Conservation (phyloP, 257 asterid species). For the Solanum paucissectum region DNA sequence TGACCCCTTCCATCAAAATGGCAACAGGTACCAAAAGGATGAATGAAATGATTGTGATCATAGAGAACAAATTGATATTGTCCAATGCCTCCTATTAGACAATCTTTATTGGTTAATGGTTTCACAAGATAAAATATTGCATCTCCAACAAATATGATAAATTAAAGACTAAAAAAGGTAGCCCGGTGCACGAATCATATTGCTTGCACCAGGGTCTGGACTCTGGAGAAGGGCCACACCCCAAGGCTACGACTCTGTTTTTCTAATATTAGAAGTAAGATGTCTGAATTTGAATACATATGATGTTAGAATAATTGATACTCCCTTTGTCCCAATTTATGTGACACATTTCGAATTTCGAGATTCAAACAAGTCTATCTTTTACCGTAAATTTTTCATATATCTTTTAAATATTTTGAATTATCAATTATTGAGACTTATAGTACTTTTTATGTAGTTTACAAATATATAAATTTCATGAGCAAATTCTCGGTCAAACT, state of each 20-base stretch:
- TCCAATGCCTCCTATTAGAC: constrained; percentile 61
- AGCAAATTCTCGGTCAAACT: too few species aligned
- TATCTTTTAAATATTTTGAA: too few species aligned
- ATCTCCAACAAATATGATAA: not conserved
- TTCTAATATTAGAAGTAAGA: not conserved
- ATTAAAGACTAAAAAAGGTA: not conserved
- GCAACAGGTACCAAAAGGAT: constrained; percentile 53
- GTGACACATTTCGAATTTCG: too few species aligned
- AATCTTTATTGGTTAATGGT: not conserved
- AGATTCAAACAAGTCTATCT: too few species aligned
- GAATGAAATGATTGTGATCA: constrained; percentile 65
- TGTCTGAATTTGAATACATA: not conserved
- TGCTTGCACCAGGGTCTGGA: not conserved
- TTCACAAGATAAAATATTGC: not conserved
- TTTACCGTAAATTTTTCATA: too few species aligned
- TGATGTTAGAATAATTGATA: not conserved
- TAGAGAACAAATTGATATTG: constrained; percentile 71
- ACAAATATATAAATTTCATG: too few species aligned
- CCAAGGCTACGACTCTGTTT: not conserved
- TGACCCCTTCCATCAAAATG: constrained; percentile 58
- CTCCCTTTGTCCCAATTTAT: too few species aligned
- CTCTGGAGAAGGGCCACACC: not conserved
- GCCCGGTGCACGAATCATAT: not conserved
- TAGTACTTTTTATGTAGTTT: too few species aligned
- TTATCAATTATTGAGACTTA: too few species aligned